These are phyloP conservation scores for Globisporangium sylvaticum DNA, from an alignment of 352 stramenopile species.

Conservation along the genomic window DNA sequence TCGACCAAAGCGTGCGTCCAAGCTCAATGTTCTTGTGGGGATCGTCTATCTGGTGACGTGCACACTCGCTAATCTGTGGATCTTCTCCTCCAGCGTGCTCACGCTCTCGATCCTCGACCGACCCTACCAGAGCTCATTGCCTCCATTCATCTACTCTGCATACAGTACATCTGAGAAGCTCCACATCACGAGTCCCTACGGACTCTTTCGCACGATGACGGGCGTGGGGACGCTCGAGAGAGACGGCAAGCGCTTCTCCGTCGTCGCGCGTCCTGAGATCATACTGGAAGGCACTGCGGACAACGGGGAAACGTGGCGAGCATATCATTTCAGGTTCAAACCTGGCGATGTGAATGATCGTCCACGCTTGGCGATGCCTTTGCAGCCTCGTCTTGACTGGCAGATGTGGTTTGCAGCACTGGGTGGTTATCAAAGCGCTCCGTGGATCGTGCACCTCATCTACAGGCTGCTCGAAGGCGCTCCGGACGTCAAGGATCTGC, in stretches of 20 bases:
- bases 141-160: too few species aligned
- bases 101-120: too few species aligned
- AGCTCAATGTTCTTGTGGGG: not conserved
- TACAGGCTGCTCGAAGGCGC: constrained; percentile 76
- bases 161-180: too few species aligned
- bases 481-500: constrained; percentile 50
- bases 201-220: too few species aligned
- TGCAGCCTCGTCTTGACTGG: constrained; percentile 87
- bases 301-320: constrained; percentile 34
- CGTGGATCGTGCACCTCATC: constrained; percentile 87
- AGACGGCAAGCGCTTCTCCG: too few species aligned
- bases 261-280: too few species aligned
- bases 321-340: constrained; percentile 88
- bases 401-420: constrained; percentile 93
- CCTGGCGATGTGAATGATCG: constrained; percentile 44
- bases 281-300: too few species aligned
- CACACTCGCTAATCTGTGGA: constrained; percentile 20
- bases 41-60: constrained; percentile 29
- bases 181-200: too few species aligned
- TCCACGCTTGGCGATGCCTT: constrained; percentile 36
- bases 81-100: constrained; percentile 31
- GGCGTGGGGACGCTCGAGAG: too few species aligned
- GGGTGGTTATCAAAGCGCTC: constrained; percentile 66
- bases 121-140: too few species aligned
- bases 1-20: not conserved